Evolutionary conservation across 2,329 filamentous ascomycete genomes (phyloP).

Genomic region (Talaromyces pinophilus): DNA sequence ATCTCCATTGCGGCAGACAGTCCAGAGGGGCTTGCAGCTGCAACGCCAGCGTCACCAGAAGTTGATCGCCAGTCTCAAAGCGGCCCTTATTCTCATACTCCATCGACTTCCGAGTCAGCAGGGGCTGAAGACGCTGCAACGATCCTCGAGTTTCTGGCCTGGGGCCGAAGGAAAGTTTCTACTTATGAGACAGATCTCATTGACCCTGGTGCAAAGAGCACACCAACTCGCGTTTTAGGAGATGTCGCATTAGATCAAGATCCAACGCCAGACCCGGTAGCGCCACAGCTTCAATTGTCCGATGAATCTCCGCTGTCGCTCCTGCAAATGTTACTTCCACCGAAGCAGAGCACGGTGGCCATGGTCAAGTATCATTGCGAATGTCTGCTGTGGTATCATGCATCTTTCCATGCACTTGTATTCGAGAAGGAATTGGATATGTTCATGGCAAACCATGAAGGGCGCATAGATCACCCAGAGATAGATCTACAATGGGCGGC

Average conservation of each 20-base stretch:
- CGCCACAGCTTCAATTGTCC: not conserved
- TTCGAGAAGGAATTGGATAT: conserved; percentile 42
- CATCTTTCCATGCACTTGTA: conserved; percentile 41
- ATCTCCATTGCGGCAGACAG: conserved; percentile 6
- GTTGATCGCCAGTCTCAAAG: conserved; percentile 4
- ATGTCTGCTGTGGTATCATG: conserved; percentile 44
- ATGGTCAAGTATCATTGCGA: conserved; percentile 44
- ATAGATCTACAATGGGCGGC: conserved; percentile 51
- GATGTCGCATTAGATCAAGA: conserved; percentile 23
- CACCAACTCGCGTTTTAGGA: conserved; percentile 29
- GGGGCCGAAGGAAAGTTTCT: conserved; percentile 51
- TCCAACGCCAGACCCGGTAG: not conserved
- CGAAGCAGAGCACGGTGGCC: conserved; percentile 6
- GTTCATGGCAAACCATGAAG: conserved; percentile 31
- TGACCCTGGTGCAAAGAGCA: conserved; percentile 19
- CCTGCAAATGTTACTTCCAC: conserved; percentile 43
- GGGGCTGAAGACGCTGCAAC: conserved; percentile 40
- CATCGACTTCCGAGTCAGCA: not conserved
- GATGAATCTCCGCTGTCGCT: conserved; percentile 24
- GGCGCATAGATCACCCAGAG: conserved; percentile 35
- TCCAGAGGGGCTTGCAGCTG: conserved; percentile 13
- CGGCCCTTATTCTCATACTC: not conserved
- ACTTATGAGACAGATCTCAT: conserved; percentile 30
- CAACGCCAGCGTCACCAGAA: conserved; percentile 16
- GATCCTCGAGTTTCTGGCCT: conserved; percentile 52